Percentiles rank a stretch among this genome's conserved stretches.
Evolutionary conservation across 176 grass and related monocot genomes (phyloP).

Genomic region (Zea luxurians): DNA sequence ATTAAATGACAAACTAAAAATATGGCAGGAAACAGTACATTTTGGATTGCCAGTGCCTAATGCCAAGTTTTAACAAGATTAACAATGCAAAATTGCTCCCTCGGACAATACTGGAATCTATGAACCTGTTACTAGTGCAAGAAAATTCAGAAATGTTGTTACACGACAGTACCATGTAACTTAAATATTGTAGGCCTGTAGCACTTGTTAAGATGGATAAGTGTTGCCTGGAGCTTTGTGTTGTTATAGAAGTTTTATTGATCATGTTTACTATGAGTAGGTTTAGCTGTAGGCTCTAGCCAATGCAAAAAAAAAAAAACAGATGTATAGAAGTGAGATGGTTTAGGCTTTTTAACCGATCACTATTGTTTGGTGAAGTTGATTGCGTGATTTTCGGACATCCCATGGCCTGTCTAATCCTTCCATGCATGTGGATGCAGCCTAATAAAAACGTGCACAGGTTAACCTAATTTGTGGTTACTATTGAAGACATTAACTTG

Average conservation of each 20-base stretch:
- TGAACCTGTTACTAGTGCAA: background rate
- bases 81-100: background rate
- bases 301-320: background rate
- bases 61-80: background rate
- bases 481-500: constrained; percentile 11
- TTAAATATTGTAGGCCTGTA: background rate
- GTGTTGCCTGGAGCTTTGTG: background rate
- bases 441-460: background rate
- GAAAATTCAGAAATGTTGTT: constrained; percentile 18
- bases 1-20: background rate
- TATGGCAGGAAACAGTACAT: background rate
- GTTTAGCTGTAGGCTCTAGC: background rate
- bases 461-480: background rate
- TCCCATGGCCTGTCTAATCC: background rate
- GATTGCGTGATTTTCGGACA: background rate
- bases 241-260: background rate
- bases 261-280: background rate
- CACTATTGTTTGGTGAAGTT: constrained; percentile 1
- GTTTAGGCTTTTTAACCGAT: background rate
- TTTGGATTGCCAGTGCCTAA: constrained; percentile 1
- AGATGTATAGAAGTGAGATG: constrained; percentile 4
- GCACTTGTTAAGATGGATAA: background rate
- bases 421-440: background rate
- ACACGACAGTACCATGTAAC: background rate
- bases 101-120: background rate